A percentile compares a stretch with the other conserved stretches of the same genome.
Evolutionary conservation across 805 yeast species (phyloP).

Genomic region (Candida pseudofarinosa): DNA sequence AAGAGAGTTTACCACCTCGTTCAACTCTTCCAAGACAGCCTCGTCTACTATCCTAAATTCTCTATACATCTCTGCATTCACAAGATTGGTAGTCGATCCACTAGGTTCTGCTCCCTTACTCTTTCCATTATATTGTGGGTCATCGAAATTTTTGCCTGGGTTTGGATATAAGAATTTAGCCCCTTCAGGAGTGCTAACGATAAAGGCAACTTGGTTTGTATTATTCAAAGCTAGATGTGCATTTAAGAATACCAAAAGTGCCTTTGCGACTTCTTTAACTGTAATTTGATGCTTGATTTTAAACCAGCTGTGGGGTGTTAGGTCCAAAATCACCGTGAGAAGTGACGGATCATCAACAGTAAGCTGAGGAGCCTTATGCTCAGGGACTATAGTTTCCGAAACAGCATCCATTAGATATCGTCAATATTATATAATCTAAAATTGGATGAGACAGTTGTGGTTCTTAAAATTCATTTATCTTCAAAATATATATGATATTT

Average conservation of each 20-base stretch:
- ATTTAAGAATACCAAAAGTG: conserved; percentile 73
- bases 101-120: conserved; percentile 2
- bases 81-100: conserved; percentile 18
- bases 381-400: conserved; percentile 53
- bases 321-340: conserved; percentile 71
- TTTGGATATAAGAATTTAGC: conserved; percentile 70
- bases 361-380: conserved; percentile 20
- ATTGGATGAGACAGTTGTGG: too few species aligned
- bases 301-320: conserved; percentile 70
- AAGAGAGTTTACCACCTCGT: conserved; percentile 21
- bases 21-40: conserved; percentile 57
- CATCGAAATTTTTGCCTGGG: conserved; percentile 18
- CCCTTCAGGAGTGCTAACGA: conserved; percentile 70
- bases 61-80: conserved; percentile 70
- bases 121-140: conserved; percentile 2
- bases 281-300: conserved; percentile 43
- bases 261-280: conserved; percentile 56
- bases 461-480: too few species aligned
- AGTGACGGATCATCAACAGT: conserved; percentile 60
- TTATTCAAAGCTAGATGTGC: conserved; percentile 85
- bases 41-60: conserved; percentile 81
- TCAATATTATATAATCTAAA: too few species aligned
- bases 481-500: too few species aligned
- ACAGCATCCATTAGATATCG: conserved; percentile 56
- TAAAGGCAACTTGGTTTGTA: conserved; percentile 77